Base-by-base conservation (phyloP, 2,329 filamentous ascomycete species). In the Diaporthe sp. region DNA sequence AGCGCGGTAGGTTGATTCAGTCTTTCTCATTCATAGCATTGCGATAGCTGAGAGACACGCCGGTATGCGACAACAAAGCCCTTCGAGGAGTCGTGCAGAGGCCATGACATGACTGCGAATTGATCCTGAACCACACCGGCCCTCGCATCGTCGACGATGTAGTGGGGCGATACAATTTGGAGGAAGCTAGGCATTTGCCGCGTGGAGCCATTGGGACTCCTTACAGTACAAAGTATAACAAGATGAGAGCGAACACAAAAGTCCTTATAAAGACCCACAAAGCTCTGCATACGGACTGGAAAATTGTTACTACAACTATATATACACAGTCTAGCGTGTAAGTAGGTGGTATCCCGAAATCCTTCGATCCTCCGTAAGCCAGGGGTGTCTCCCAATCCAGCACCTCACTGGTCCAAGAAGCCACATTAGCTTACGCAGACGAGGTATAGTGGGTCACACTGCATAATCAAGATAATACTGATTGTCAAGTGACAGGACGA, bases 391-490 rank as follows among this genome's bases (percentile, higher is more conserved):
- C 8, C n/a, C 45, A 52, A 19, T 3, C n/a, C 45, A 28, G 8
- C 47, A 28, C n/a, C 64, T 68, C 33, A 68, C 64, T 68, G 64
- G 64, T 30, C 45, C 13, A 19, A 28, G 0, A 13, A 13, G n/a
- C 8, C 33, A 25, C 15, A 40, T 30, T 68, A 54, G 64, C 64
- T 68, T 54, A 54, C 33, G 45, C 64, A 5, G 64, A 9, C 47
- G 19, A 15, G n/a, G 22, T 17, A 19, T 8, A n/a, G 33, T 54
- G 64, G 64, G 64, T 68, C 64, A 19, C 64, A 68, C 64, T 30
- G 64, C 64, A 68, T 68, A 68, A 54, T 68, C 64, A 54, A 68
- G 30, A 54, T 33, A 54, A 68, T 9, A 54, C 30, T 42, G 45
- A 50, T 6, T 25, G 45, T 64, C 55, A 55, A 66, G 71, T 67